Percentiles rank a stretch among this genome's conserved stretches.
Conservation (phyloP, 345 rosid species). For the Raphanus raphanistrum region DNA sequence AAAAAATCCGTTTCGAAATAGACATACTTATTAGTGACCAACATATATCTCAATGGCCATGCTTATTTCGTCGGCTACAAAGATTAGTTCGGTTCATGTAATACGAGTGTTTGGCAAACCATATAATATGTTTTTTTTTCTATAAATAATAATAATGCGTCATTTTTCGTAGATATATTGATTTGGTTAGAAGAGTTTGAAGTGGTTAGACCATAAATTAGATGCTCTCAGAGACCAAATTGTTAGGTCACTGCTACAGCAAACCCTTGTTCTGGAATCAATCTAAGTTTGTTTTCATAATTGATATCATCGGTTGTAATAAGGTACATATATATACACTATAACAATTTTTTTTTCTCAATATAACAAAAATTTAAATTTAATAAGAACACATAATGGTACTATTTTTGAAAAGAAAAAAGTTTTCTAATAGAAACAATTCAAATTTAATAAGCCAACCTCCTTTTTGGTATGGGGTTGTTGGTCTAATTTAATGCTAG, state of each 20-base stretch:
- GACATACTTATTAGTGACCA: not conserved
- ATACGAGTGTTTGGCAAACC: not conserved
- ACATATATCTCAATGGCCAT: not conserved
- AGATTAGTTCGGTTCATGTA: not conserved
- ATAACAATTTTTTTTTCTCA: too few relatives aligned
- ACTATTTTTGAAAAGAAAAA: not conserved
- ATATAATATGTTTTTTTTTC: not conserved
- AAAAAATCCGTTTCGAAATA: not conserved
- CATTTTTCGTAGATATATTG: not conserved
- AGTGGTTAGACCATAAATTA: not conserved
- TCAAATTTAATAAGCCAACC: slow-evolving; percentile 53
- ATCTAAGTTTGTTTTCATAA: not conserved
- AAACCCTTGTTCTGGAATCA: not conserved
- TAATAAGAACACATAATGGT: slow-evolving; percentile 33
- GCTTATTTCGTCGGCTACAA: not conserved
- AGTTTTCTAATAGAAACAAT: slow-evolving; percentile 24
- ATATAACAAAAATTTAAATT: slow-evolving; percentile 36
- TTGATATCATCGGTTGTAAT: not conserved
- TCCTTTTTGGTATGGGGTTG: slow-evolving; percentile 68
- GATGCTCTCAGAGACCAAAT: not conserved
- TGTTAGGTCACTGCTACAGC: not conserved
- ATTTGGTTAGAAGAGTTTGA: not conserved
- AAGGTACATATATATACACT: not conserved
- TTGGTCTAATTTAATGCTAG: slow-evolving; percentile 69
- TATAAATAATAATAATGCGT: not conserved